Base-by-base conservation (phyloP, 2,329 filamentous ascomycete species). In the Xylariaceae sp. region DNA sequence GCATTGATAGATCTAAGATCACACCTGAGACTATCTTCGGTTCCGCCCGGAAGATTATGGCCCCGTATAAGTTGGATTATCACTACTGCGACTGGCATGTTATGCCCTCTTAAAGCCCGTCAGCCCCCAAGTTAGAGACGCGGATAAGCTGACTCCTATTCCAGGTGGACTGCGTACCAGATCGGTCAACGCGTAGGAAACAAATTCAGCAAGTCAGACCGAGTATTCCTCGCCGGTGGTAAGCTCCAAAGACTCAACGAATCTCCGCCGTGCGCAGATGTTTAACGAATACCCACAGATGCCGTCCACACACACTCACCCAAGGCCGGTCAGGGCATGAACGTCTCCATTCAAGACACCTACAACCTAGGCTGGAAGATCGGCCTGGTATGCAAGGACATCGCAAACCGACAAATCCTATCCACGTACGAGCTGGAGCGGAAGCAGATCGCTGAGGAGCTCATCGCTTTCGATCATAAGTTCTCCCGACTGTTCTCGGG, bases 271-370 rank as follows among this genome's bases (percentile, higher is more conserved):
- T 8, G 5, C 3, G 1, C 7, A 4, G 42, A 34, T 8, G 2
- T n/a, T 8, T 59, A 8, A 60, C 26, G 27, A 6, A n/a, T 8
- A 6, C 30, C 26, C 29, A 2, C n/a, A 62, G 86, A 89, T 65
- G 85, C 85, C 35, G 85, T 83, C 57, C 86, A 89, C 61, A 88
- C 85, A 0, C 86, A 89, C 65, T 86, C 82, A 2, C 86, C 86
- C 3, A 88, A 88, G 69, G 84, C 85, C 1, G 86, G 85, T 0
- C 86, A 87, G 70, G 86, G 78, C 51, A 79, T 80, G 77, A 90
- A 90, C 68, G 77, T 76, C 5, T 77, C 76, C 6, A 80, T 82
- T 72, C 72, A 78, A 47, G 85, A 87, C 57, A 73, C 79, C 4
- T 79, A 87, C 64, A 89, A 87, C 62, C 67, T 83, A 2, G 73